Evolutionary conservation across 495 filamentous ascomycete species (phyloP), one percentile per base, ranked within the genome.

Genomic region (Aspergillus avenaceus): DNA sequence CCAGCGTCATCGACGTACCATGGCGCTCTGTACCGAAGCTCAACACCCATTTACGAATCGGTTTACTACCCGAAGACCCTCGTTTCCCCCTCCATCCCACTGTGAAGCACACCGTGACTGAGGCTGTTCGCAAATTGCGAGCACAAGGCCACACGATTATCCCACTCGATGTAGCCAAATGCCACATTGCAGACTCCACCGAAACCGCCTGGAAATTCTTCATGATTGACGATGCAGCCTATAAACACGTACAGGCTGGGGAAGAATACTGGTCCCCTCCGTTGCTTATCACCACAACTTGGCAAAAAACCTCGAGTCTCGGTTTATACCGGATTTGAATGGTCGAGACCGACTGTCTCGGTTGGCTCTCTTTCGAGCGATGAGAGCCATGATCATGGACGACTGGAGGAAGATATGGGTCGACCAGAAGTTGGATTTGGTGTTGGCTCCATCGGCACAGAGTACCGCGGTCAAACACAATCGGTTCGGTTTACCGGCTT

Each of bases 101-200:
- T 4, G 71, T 83, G 6, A 59, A 59, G 26, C 55, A 76, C 49
- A 71, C 69, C 0, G 27, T 83, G 5, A 63, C 72, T 4, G 73
- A 70, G 5, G 73, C 78, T 3, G 64, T 69, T 6, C 59, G 69
- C 21, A 57, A 58, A 1, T 45, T 82, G 11, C 45, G 77, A 54
- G 71, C 69, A 13, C 60, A 71, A 9, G 80, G 82, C 8, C 80
- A 84, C 51, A 61, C 69, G 45, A 54, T 66, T 11, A 50, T 66
- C 32, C 45, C 32, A 3, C 25, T 62, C 9, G 44, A 42, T 40
- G 37, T 41, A 18, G 25, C 48, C 5, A 54, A 62, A 48, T 52
- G 49, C 14, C 56, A 44, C 1, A 14, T 59, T 7, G 26, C 47
- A 25, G 58, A 56, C 21, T 41, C 47, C 1, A 62, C 42, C 29